phyloP scores from a whole-genome alignment of 768 basidiomycete species.

The Boletus subparvulus region DNA sequence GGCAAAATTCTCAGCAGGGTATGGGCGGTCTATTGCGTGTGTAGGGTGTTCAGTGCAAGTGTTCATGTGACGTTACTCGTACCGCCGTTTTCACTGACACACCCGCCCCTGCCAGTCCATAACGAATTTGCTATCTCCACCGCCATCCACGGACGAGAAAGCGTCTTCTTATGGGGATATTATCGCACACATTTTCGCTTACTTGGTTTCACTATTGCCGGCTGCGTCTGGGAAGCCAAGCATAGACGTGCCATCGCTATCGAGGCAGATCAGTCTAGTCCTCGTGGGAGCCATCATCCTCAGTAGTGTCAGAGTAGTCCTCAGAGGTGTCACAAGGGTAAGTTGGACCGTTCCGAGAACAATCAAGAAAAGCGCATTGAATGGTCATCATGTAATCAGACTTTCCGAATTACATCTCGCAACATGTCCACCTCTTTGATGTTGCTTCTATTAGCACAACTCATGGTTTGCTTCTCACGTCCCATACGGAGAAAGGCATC shows the following conservation, averaged over 20 bases:
- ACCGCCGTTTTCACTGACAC: slow-evolving; percentile 16
- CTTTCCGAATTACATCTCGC: slow-evolving; percentile 61
- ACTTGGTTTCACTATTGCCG: slow-evolving; percentile 41
- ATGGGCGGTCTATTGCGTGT: slow-evolving; percentile 68
- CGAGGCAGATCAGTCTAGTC: slow-evolving; percentile 58
- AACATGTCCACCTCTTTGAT: slow-evolving; percentile 74
- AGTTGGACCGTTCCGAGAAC: slow-evolving; percentile 15
- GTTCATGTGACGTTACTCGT: slow-evolving; percentile 5
- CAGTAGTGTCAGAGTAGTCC: slow-evolving; percentile 66
- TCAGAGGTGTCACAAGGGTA: slow-evolving; percentile 65
- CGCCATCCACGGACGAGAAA: slow-evolving; percentile 36
- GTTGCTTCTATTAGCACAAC: slow-evolving; percentile 73
- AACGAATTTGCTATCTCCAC: slow-evolving; percentile 34
- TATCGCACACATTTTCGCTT: slow-evolving; percentile 42
- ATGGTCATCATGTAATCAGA: slow-evolving; percentile 34
- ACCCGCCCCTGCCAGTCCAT: slow-evolving; percentile 26
- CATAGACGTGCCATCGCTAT: slow-evolving; percentile 41
- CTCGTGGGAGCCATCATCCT: slow-evolving; percentile 78
- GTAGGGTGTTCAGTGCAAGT: slow-evolving; percentile 62
- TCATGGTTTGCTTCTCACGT: slow-evolving; percentile 58
- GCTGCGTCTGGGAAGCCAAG: slow-evolving; percentile 26
- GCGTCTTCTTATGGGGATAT: slow-evolving; percentile 43
- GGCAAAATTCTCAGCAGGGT: slow-evolving; percentile 51
- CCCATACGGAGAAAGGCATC: slow-evolving; percentile 2
- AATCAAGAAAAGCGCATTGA: not conserved